A percentile compares a stretch with the other conserved stretches of the same genome.
Conservation (phyloP, 2,329 filamentous ascomycete genomes). For the Cytospora chrysosperma region DNA sequence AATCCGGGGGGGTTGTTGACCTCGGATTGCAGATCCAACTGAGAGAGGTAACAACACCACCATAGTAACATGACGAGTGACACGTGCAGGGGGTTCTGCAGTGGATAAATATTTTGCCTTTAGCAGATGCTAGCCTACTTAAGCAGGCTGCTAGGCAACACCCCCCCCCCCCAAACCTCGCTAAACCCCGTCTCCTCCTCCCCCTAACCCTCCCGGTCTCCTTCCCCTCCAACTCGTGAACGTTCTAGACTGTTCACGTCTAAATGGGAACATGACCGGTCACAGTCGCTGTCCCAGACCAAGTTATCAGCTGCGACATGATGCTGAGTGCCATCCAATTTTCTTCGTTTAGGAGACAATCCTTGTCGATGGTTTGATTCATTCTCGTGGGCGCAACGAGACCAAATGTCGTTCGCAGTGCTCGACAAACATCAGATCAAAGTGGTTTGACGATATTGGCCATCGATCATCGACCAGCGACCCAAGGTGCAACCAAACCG, state of each 20-base stretch:
- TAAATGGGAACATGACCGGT: background rate
- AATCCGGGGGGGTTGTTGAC: constrained; percentile 14
- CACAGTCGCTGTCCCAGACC: background rate
- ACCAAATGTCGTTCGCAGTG: background rate
- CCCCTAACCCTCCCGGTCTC: background rate
- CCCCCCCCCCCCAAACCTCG: too few species aligned
- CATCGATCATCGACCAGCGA: background rate
- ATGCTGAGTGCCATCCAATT: background rate
- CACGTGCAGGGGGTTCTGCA: background rate
- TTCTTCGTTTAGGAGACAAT: background rate
- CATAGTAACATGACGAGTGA: background rate
- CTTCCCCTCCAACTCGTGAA: background rate
- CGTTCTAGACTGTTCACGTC: background rate
- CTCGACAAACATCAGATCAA: background rate
- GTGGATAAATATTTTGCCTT: background rate
- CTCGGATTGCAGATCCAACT: background rate
- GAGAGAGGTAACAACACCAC: too few species aligned
- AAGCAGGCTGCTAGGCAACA: background rate
- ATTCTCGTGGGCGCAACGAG: background rate
- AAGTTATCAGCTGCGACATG: background rate
- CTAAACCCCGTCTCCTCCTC: too few species aligned
- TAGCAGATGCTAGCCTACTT: too few species aligned
- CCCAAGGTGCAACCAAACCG: background rate
- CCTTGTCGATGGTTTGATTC: background rate
- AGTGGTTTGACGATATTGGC: background rate